A percentile compares a stretch with the other conserved stretches of the same genome.
Conservation (phyloP, 2,329 filamentous ascomycete species). For the Dryadomyces sulphureus region DNA sequence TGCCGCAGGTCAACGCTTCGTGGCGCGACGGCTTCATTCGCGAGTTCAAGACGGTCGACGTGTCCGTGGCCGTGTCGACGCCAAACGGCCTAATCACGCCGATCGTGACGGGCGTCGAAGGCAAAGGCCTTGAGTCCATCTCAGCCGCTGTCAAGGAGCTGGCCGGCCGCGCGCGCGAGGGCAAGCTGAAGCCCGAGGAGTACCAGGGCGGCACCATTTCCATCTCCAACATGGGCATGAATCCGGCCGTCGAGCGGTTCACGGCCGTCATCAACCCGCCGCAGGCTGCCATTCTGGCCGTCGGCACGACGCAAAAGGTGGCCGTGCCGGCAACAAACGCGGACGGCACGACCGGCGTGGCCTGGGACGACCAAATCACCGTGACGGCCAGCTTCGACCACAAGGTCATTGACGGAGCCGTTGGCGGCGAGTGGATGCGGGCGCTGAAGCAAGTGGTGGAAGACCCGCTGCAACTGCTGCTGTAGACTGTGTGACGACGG, state of each 20-base stretch:
- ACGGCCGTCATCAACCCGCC: conserved; percentile 98
- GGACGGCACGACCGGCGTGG: conserved; percentile 58
- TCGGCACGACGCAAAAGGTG: conserved; percentile 92
- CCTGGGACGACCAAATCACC: conserved; percentile 95
- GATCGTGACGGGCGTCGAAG: conserved; percentile 82
- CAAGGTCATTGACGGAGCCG: conserved; percentile 93
- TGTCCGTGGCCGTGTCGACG: conserved; percentile 90
- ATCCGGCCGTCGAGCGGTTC: conserved; percentile 87
- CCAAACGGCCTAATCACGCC: conserved; percentile 92
- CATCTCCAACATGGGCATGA: conserved; percentile 99
- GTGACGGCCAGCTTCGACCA: conserved; percentile 96
- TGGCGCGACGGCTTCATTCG: conserved; percentile 87
- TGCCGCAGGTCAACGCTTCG: conserved; percentile 88
- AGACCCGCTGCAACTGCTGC: conserved; percentile 87
- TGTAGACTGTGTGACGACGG: too few species aligned
- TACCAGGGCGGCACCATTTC: conserved; percentile 98
- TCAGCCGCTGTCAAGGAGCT: conserved; percentile 87
- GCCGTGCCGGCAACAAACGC: conserved; percentile 74
- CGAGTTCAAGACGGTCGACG: conserved; percentile 83
- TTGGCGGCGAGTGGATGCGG: conserved; percentile 91
- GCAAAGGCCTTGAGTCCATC: conserved; percentile 76
- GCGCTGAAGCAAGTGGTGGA: conserved; percentile 96
- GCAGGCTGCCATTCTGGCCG: conserved; percentile 86
- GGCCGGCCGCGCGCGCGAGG: conserved; percentile 86
- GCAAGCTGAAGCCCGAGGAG: conserved; percentile 98